phyloP scores from a whole-genome alignment of 129 eudicot genomes.

The Heracleum sosnowskyi region DNA sequence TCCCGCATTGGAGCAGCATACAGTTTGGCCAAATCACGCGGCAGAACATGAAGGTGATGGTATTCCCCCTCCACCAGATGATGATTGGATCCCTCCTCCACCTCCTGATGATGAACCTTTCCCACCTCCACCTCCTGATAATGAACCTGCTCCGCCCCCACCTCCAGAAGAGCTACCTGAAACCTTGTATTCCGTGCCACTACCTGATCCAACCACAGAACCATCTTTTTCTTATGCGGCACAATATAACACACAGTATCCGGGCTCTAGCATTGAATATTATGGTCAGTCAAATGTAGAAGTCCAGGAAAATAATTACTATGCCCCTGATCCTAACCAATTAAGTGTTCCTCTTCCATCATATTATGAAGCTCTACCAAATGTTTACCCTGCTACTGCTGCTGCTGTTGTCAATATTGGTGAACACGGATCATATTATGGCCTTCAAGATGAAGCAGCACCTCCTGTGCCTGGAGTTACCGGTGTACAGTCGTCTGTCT shows the following conservation, averaged over 20 bases:
- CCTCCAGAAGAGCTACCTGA: constrained; percentile 79
- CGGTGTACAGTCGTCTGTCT: constrained; percentile 28
- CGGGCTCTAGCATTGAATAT: constrained; percentile 39
- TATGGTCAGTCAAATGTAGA: constrained; percentile 41
- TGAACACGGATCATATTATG: constrained; percentile 50
- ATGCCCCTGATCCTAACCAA: constrained; percentile 51
- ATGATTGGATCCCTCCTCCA: constrained; percentile 82
- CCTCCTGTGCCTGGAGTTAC: constrained; percentile 26
- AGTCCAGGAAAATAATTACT: constrained; percentile 27
- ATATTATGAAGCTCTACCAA: constrained; percentile 35
- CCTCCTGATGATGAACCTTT: constrained; percentile 75
- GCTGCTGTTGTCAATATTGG: constrained; percentile 27
- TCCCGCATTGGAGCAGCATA: constrained; percentile 26
- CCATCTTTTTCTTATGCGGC: constrained; percentile 50
- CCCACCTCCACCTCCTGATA: constrained; percentile 94
- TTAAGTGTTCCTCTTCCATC: constrained; percentile 34
- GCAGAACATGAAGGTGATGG: constrained; percentile 14
- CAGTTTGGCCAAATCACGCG: constrained; percentile 17
- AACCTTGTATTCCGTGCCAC: constrained; percentile 25
- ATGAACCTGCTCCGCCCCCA: constrained; percentile 76
- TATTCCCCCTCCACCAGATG: constrained; percentile 61
- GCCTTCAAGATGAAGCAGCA: constrained; percentile 37
- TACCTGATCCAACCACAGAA: constrained; percentile 33
- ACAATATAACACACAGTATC: constrained; percentile 39
- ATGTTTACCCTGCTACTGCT: constrained; percentile 25